Evolutionary conservation across 768 basidiomycete genomes (phyloP).

Genomic region (Mycena vitilis): DNA sequence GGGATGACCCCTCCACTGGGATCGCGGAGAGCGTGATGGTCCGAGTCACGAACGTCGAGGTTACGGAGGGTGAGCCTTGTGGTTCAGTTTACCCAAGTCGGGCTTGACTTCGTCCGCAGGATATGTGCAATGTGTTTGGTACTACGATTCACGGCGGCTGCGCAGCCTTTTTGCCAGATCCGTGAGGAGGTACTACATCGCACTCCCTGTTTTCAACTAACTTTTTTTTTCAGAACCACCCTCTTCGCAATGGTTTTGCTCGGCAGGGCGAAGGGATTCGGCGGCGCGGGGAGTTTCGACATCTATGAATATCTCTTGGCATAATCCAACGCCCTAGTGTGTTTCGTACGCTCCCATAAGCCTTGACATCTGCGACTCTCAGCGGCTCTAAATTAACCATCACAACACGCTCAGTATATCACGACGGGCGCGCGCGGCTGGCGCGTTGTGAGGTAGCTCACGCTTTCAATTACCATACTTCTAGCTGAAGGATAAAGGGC

Average conservation of each 20-base stretch:
- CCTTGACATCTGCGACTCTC: not conserved
- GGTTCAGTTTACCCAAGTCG: not conserved
- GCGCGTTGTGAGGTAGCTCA: constrained; percentile 17
- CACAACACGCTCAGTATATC: constrained; percentile 18
- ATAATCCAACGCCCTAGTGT: not conserved
- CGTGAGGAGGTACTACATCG: not conserved
- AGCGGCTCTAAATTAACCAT: constrained; percentile 11
- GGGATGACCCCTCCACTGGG: too few species aligned
- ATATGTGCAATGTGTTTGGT: constrained; percentile 12
- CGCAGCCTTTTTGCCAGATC: constrained; percentile 1
- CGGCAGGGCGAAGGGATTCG: not conserved
- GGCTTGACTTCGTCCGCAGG: not conserved
- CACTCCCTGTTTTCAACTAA: not conserved
- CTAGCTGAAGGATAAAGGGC: too few species aligned
- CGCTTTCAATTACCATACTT: too few species aligned
- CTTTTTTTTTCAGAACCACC: not conserved
- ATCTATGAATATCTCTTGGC: not conserved
- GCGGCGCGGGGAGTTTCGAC: not conserved
- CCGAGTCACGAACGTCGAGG: too few species aligned
- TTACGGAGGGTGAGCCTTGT: not conserved
- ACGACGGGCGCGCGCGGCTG: constrained; percentile 9
- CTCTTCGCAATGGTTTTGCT: not conserved
- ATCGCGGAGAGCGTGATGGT: too few species aligned
- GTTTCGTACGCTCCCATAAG: not conserved
- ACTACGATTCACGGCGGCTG: constrained; percentile 35